Conservation (phyloP, 768 basidiomycete species). For the Pleurotus eryngii region DNA sequence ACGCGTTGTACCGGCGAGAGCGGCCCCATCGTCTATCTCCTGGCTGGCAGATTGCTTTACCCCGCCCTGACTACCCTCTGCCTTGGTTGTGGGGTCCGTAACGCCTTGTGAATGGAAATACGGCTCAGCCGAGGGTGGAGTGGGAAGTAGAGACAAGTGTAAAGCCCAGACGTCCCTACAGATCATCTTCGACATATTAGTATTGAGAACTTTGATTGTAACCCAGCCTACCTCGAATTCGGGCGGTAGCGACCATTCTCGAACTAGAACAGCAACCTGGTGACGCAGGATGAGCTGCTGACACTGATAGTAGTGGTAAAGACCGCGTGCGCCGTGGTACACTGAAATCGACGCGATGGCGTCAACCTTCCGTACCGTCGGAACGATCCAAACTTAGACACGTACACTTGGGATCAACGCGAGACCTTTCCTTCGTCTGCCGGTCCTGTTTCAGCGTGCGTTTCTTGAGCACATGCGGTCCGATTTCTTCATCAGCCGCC, state of each 20-base stretch:
- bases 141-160: constrained; percentile 59
- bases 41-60: background rate
- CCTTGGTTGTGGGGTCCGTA: constrained; percentile 9
- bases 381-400: constrained; percentile 12
- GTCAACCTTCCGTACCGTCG: background rate
- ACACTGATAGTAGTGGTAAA: constrained; percentile 81
- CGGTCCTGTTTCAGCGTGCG: constrained; percentile 59
- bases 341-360: constrained; percentile 40
- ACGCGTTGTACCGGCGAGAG: background rate
- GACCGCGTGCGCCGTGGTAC: constrained; percentile 77
- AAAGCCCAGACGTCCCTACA: constrained; percentile 83
- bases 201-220: background rate
- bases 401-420: constrained; percentile 57
- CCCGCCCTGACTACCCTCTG: constrained; percentile 3
- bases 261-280: constrained; percentile 61
- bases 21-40: background rate
- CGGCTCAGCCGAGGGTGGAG: constrained; percentile 61
- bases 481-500: constrained; percentile 53
- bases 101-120: constrained; percentile 40
- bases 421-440: constrained; percentile 47
- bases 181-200: constrained; percentile 43
- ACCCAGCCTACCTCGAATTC: constrained; percentile 68
- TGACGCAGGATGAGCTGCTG: constrained; percentile 78
- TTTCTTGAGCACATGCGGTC: constrained; percentile 62
- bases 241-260: constrained; percentile 67